Conservation (phyloP, 768 basidiomycete species). For the Naganishia randhawae region DNA sequence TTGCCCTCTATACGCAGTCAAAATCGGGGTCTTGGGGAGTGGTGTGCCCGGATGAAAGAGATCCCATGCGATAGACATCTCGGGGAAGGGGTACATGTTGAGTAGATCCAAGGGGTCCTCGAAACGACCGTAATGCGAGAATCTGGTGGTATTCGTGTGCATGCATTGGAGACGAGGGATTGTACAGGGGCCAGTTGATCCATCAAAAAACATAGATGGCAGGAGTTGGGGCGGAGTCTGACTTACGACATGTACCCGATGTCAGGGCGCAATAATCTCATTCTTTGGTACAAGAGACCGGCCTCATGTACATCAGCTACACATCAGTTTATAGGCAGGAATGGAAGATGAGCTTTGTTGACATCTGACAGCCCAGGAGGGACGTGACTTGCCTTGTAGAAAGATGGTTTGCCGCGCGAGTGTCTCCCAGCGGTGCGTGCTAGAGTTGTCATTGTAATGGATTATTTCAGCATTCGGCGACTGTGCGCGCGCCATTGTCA, state of each 20-base stretch:
- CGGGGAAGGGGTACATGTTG: background rate
- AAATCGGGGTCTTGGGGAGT: background rate
- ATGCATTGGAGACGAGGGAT: background rate
- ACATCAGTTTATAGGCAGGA: background rate
- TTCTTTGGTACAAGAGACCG: background rate
- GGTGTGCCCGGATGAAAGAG: background rate
- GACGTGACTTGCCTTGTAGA: background rate
- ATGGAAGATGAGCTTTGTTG: background rate
- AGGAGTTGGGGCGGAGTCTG: background rate
- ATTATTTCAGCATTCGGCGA: background rate
- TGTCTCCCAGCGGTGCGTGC: background rate
- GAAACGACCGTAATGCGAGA: background rate
- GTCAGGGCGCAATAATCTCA: background rate
- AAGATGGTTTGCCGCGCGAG: constrained; percentile 12
- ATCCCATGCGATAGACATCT: constrained; percentile 6
- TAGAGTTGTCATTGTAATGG: background rate
- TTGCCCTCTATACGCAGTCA: constrained; percentile 5
- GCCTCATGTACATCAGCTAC: background rate
- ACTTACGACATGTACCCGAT: constrained; percentile 12
- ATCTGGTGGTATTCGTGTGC: background rate
- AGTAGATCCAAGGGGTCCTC: background rate
- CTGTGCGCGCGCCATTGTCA: background rate
- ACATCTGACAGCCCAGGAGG: too few relatives aligned
- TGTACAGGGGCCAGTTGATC: background rate
- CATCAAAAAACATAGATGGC: too few relatives aligned